Evolutionary conservation across 139 green algal species (phyloP), one percentile per base, ranked within the genome.

Genomic region (Yamagishiella unicocca): DNA sequence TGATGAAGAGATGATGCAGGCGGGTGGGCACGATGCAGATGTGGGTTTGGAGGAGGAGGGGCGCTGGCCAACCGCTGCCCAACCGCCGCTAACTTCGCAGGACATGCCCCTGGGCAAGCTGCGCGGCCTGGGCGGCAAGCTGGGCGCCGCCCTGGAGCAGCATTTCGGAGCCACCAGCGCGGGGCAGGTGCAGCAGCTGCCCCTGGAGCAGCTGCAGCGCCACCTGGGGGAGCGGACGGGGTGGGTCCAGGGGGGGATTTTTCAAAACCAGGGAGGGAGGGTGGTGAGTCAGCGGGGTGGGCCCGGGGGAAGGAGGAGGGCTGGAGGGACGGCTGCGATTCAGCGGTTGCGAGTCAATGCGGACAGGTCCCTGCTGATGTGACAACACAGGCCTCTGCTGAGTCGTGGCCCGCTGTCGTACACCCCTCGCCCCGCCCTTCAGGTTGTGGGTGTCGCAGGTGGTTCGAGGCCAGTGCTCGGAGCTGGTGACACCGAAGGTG

Each of bases 51-150:
- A 58, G 50, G 50, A 12, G 50, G 50, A 58, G 50, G 50, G 12
- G 50, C 50, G 12, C 50, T 58, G 50, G 50, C 50, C 12, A 17
- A 58, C 50, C 17, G 50, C 50, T 58, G 50, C 50, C 17, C 50
- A 58, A 58, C 54, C 35, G 9, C 77, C 37, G 1, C 53, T 19
- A 35, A 1, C 75, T 4, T n/a, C 9, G 19, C 79, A 95, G 88
- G 90, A 93, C 45, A 83, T 98, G 82, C 93, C 97, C 1, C 83
- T 99, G 37, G 91, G 78, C 54, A 99, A 99, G 89, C 90, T 99
- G 42, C 90, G 93, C 40, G 95, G 95, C 54, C 94, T 99, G 84
- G 97, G 97, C 19, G 96, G 96, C 64, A 99, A 98, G 93, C 91
- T 99, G 83, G 96, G 96, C 0, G 87, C 88, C 21, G 83, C 93